Percentiles rank a stretch among this genome's conserved stretches.
These are phyloP conservation scores for Mrakia blollopis DNA, from an alignment of 768 basidiomycete genomes.

Conservation along the genomic window DNA sequence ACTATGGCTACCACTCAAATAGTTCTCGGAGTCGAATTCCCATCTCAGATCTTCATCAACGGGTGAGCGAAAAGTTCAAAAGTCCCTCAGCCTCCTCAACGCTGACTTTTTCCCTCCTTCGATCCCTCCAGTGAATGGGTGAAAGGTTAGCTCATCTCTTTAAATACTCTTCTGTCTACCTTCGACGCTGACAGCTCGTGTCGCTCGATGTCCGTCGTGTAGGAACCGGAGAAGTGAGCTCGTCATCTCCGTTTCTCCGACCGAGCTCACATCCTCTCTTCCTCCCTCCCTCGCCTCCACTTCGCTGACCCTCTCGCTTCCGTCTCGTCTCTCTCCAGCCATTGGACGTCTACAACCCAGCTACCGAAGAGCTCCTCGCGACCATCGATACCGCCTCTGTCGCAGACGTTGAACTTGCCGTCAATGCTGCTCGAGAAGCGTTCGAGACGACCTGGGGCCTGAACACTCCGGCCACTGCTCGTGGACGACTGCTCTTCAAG, in stretches of 20 bases:
- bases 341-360: conserved; percentile 21
- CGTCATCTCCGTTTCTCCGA: not conserved
- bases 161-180: too few relatives aligned
- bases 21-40: conserved; percentile 8
- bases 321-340: not conserved
- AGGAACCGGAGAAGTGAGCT: not conserved
- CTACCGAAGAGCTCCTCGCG: conserved; percentile 17
- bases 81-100: too few relatives aligned
- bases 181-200: not conserved
- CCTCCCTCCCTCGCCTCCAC: not conserved
- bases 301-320: not conserved
- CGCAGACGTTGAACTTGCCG: conserved; percentile 39
- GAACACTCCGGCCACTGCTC: conserved; percentile 50
- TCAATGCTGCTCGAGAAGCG: conserved; percentile 43
- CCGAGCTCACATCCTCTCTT: not conserved
- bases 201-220: not conserved
- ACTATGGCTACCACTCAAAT: not conserved
- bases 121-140: not conserved
- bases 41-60: conserved; percentile 1
- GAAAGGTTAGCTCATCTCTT: not conserved
- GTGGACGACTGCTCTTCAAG: conserved; percentile 73
- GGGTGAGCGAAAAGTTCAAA: not conserved
- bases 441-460: conserved; percentile 46
- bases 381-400: conserved; percentile 19
- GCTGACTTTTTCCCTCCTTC: too few relatives aligned